Base-by-base conservation (phyloP, 1,284 basidiomycete species). In the Microstroma glucosiphilum region DNA sequence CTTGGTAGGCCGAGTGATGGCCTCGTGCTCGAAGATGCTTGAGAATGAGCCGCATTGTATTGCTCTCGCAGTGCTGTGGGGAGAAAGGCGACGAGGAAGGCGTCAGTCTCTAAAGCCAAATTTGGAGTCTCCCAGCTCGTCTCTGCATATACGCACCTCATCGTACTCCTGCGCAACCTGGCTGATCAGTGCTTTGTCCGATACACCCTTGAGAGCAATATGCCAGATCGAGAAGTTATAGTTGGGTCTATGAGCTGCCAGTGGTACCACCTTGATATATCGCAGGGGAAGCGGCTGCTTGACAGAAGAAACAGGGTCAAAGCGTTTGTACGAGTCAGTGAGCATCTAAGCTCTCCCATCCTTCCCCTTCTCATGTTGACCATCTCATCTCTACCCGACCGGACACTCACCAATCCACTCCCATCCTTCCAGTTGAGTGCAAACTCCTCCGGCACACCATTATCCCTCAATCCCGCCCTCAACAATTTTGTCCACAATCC, bases 21-120 rank as follows among this genome's bases (percentile, higher is more conserved):
- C 88, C 86, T 40, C 88, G 84, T 76, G 88, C 86, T 54, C 90
- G 86, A 42, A 91, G 85, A 71, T 90, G 87, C 70, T 90, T 91
- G 60, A 91, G 83, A 42, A 80, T 72, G 26, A 79, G 68, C 41
- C 75, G 73, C 0, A 69, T 66, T 4, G 76, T 69, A 0, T 63
- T 63, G 13, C 64, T 65, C 30, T 71, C 67, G 23, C 76, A 71
- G 62, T 78, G 66, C 65, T 77, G 61, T 17, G 30, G 37, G 6
- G 46, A 46, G 40, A 46, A 15, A 49, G 40, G 41, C 2, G 51
- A 46, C 7, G n/a, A 9, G 3, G 4, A 9, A 9, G 9, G 30
- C 30, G 30, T 37, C 4, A 37, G 30, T 54, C 8, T 1, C n/a
- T 7, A 7, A 40, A 40, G 25, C 23, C 21, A 43, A 13, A 56